A percentile compares a stretch with the other conserved stretches of the same genome.
Conservation (phyloP, 1,284 basidiomycete species). For the Golubevia pallescens region DNA sequence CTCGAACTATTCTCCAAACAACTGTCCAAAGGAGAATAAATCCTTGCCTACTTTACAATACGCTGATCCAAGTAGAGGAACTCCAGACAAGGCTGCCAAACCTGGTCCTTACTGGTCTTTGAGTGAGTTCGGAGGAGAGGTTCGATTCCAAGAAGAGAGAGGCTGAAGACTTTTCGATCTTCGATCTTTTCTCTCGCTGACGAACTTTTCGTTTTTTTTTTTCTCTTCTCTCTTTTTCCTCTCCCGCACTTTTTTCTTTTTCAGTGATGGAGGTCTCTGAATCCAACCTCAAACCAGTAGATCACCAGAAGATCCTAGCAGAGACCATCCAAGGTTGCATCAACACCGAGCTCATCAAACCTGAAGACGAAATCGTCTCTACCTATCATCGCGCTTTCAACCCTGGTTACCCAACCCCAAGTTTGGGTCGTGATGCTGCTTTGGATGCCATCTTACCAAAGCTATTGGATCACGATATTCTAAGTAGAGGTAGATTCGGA, state of each 20-base stretch:
- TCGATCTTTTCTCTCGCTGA: too few species aligned
- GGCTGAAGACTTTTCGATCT: not conserved
- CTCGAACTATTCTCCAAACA: conserved; percentile 64
- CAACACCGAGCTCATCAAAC: conserved; percentile 54
- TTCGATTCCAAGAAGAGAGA: not conserved
- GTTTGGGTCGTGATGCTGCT: conserved; percentile 57
- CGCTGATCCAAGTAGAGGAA: conserved; percentile 54
- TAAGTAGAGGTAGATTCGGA: conserved; percentile 58
- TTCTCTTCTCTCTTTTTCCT: not conserved
- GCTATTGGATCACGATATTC: conserved; percentile 50
- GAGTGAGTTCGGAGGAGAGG: conserved; percentile 11
- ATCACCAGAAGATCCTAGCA: conserved; percentile 48
- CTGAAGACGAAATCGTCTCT: conserved; percentile 62
- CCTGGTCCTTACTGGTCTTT: conserved; percentile 63
- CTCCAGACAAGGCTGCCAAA: conserved; percentile 44
- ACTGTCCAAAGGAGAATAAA: conserved; percentile 51
- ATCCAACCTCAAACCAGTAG: conserved; percentile 60
- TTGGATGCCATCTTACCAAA: conserved; percentile 49
- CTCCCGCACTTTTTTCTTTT: conserved; percentile 1
- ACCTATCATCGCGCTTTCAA: conserved; percentile 62
- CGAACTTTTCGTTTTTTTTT: too few species aligned
- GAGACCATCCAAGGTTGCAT: conserved; percentile 63
- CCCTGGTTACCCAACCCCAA: conserved; percentile 61
- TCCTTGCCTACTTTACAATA: conserved; percentile 61
- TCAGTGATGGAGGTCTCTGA: conserved; percentile 63